phyloP scores from a whole-genome alignment of 306 rosid species.

The Medicago truncatula region MtrunA17r5.0-ANR NC_053049.1:27214501-27215000 shows the following conservation, averaged over 20 bases:
- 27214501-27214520: constrained; percentile 42
- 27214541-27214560: constrained; percentile 11
- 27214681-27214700: constrained; percentile 94
- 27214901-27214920: constrained; percentile 90
- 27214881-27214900: constrained; percentile 55
- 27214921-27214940: constrained; percentile 97
- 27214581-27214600: constrained; percentile 38
- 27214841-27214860: constrained; percentile 86
- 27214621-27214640: constrained; percentile 95
- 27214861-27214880: constrained; percentile 73
- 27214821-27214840: constrained; percentile 80
- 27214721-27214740: constrained; percentile 96
- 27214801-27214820: constrained; percentile 64
- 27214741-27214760: constrained; percentile 92
- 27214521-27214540: constrained; percentile 20
- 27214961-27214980: constrained; percentile 80
- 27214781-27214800: constrained; percentile 68
- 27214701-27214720: constrained; percentile 94
- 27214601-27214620: constrained; percentile 97
- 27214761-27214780: constrained; percentile 92
- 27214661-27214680: constrained; percentile 95
- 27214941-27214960: constrained; percentile 75
- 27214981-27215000: constrained; percentile 62
- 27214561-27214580: not conserved
- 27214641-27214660: constrained; percentile 85